A percentile compares a stretch with the other conserved stretches of the same genome.
phyloP scores from a whole-genome alignment of 31 red algal species.

The Asparagopsis taxiformis region DNA sequence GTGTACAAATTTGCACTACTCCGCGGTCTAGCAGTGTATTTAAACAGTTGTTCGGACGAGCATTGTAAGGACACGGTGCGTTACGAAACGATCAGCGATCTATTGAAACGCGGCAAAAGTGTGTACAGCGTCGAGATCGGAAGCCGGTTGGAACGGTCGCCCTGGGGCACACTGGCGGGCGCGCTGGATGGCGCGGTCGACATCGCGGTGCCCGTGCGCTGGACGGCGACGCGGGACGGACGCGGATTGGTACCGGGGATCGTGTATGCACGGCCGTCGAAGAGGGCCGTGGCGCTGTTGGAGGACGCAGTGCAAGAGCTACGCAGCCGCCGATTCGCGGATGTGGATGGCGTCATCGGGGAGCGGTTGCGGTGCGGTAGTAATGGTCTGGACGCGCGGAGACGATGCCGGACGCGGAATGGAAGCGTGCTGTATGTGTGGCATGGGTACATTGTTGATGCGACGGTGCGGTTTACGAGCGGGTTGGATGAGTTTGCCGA shows the following conservation, averaged over 20 bases:
- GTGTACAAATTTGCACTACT: conserved; percentile 78
- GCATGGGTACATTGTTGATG: too few relatives aligned
- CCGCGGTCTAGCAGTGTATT: conserved; percentile 78
- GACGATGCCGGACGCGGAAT: too few relatives aligned
- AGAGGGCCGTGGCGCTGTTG: neutral
- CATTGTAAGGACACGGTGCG: conserved; percentile 38
- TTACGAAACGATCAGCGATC: conserved; percentile 27
- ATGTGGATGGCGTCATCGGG: too few relatives aligned
- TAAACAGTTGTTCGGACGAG: conserved; percentile 58
- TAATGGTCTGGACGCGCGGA: too few relatives aligned
- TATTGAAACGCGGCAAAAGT: conserved; percentile 9
- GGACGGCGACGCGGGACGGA: neutral
- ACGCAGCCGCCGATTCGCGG: too few relatives aligned
- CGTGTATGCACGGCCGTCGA: conserved; percentile 8
- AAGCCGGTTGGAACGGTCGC: conserved; percentile 14
- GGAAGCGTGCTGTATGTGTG: too few relatives aligned
- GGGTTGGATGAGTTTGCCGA: too few relatives aligned
- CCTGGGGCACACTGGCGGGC: conserved; percentile 31
- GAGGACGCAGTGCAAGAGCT: neutral
- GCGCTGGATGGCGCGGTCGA: conserved; percentile 4
- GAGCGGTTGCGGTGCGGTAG: too few relatives aligned
- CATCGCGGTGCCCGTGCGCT: neutral
- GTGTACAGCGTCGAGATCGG: conserved; percentile 37
- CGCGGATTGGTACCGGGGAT: neutral
- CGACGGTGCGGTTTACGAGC: too few relatives aligned